Conservation (phyloP, 305 asterid species). For the Fraxinus latifolia region DNA sequence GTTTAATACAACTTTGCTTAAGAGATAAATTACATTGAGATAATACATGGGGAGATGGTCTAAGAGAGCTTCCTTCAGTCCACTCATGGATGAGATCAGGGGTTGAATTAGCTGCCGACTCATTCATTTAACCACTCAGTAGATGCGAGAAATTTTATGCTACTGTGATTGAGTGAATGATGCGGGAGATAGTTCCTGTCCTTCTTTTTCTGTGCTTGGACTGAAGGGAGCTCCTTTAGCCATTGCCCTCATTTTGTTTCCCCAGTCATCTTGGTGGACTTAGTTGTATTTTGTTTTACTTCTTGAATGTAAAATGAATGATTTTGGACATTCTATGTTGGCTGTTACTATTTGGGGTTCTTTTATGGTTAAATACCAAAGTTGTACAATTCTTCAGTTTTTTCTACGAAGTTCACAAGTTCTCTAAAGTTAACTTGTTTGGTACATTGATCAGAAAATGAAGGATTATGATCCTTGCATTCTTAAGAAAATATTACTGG, state of each 20-base stretch:
- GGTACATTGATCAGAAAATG: background rate
- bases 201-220: conserved; percentile 88
- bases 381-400: background rate
- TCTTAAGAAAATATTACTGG: background rate
- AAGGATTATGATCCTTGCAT: background rate
- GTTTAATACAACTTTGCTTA: background rate
- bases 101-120: conserved; percentile 96
- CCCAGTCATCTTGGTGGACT: background rate
- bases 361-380: background rate
- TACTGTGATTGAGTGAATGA: conserved; percentile 97
- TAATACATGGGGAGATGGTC: conserved; percentile 33
- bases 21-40: background rate
- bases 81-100: conserved; percentile 78
- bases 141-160: conserved; percentile 37
- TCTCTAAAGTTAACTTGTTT: background rate
- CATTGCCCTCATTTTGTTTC: conserved; percentile 33
- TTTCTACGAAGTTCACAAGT: background rate
- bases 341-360: background rate
- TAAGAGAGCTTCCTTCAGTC: conserved; percentile 95
- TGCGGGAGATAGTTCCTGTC: conserved; percentile 94
- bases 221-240: conserved; percentile 99
- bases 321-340: background rate
- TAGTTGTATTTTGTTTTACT: background rate
- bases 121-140: conserved; percentile 88
- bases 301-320: background rate